Base-by-base conservation (phyloP, 192 early-diverging fungal species). In the Entomortierella beljakovae region DNA sequence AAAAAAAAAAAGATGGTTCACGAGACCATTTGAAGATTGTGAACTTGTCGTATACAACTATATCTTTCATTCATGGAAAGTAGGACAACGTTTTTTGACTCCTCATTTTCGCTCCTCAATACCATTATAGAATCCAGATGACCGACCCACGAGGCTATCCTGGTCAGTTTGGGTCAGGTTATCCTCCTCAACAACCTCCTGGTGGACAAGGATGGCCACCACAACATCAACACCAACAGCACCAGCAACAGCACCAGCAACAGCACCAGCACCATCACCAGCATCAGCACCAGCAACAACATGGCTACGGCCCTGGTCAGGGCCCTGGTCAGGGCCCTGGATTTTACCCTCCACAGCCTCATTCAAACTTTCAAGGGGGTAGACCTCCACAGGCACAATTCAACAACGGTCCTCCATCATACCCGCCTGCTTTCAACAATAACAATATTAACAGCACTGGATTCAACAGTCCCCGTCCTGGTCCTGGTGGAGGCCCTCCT, bases 111-210 rank as follows among this genome's bases (percentile, higher is more conserved):
- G n/a, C n/a, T n/a, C n/a, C n/a, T n/a, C n/a, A n/a, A n/a, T n/a
- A n/a, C 6, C 15, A 18, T 18, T 18, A 43, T 8, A 43, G 10
- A 18, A 11, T 8, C 42, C 57, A 72, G 70, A 72, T 72, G 70
- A 55, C 61, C 0, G 70, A 72, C 70, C 70, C 70, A 18, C 70
- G 70, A 20, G 33, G 49, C 42, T 72, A 58, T 34, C 70, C 60
- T 7, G 28, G 43, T n/a, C 62, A 53, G 3, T 72, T 57, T 32
- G 61, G 61, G 38, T 62, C 70, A 49, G 60, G 53, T 28, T 63
- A 71, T 26, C 69, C 51, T 5, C 66, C 57, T 20, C 67, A 60
- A 13, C 57, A 69, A 20, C 57, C 15, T 18, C 60, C 43, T 13
- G 70, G 69, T 35, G 61, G 70, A 34, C 61, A 53, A 18, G 35